Base-by-base conservation (phyloP, 495 filamentous ascomycete genomes). In the Aspergillus carlsbadensis region DNA sequence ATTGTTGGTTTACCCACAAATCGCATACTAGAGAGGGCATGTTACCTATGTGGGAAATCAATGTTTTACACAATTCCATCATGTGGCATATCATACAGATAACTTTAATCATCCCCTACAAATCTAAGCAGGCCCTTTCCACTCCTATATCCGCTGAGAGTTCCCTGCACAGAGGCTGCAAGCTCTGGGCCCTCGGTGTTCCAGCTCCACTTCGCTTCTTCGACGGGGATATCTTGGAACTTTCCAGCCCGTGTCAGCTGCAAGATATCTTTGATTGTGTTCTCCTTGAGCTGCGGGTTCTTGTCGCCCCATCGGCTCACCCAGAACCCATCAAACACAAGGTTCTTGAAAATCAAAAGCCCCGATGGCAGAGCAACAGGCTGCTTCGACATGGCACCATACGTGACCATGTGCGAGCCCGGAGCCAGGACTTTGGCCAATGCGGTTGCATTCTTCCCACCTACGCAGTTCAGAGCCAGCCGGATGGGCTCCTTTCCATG, bases 51-150 rank as follows among this genome's bases (percentile, higher is more conserved):
- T n/a, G n/a, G n/a, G n/a, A n/a, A n/a, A n/a, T n/a, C n/a, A n/a
- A n/a, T n/a, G n/a, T n/a, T n/a, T n/a, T 24, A 26, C 14, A 5
- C 14, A 22, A 24, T 43, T 41, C 6, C 39, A 41, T 17, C 39
- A 41, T 37, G 17, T 41, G 15, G 39, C 39, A 41, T 41, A 18
- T 20, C n/a, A 18, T 41, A 18, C 17, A 20, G 15, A 41, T 6
- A n/a, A n/a, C n/a, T n/a, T 64, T 63, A 72, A 55, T 78, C 73
- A 18, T 70, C 70, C 6, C 71, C 76, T 47, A 79, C 80, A 68
- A 92, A 98, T 10, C 91, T 81, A 70, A 98, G 93, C 11, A 98
- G 75, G 8, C 92, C 90, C 78, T 98, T 98, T 13, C 92, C 94
- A 60, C 80, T 78, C 56, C 89, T 81, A 65, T 85, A 95, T 0